Evolutionary conservation across 1,284 basidiomycete genomes (phyloP), one percentile per base, ranked within the genome.

Genomic region (Austroboletus novae-zelandiae): DNA sequence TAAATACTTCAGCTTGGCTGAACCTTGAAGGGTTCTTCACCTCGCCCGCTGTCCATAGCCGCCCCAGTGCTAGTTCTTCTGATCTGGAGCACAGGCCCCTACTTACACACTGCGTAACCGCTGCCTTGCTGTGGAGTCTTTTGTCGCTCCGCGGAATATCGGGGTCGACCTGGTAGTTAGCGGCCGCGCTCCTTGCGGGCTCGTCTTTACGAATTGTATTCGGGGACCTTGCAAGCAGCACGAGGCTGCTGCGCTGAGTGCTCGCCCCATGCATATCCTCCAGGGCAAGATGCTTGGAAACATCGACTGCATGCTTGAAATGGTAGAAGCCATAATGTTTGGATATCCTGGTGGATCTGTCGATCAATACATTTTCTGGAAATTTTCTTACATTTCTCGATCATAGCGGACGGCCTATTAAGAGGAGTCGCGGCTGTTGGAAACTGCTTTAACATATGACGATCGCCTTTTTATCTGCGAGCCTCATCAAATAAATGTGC

Each of bases 381-480:
- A 23, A 23, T 23, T 23, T 23, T 23, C 20, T 23, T 23, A 23
- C 8, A 27, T 9, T 27, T 27, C 25, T 27, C 6, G 25, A 27
- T 27, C 25, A 40, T 43, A 64, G 54, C 45, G 31, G 52, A 57
- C 40, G 47, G 52, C 36, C 41, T 66, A 5, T 30, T 43, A 40
- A 55, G 60, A 2, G 46, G 46, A 7, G 8, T 58, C 11, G 46
- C 48, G 20, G 10, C 13, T 14, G 15, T 39, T 3, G 61, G 61
- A 9, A 52, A 48, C 18, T 64, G 60, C 47, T 53, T 52, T 25
- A 60, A 50, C 44, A 39, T 67, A 47, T 23, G 45, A 48, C 1
- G 61, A 64, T 30, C 9, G 50, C 8, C 17, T 67, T 18, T 64
- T 62, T 23, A 64, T 61, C 32, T 54, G 48, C 15, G 63, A 65